Conservation (phyloP, 1,284 basidiomycete species). For the Pseudozyma pruni region DNA sequence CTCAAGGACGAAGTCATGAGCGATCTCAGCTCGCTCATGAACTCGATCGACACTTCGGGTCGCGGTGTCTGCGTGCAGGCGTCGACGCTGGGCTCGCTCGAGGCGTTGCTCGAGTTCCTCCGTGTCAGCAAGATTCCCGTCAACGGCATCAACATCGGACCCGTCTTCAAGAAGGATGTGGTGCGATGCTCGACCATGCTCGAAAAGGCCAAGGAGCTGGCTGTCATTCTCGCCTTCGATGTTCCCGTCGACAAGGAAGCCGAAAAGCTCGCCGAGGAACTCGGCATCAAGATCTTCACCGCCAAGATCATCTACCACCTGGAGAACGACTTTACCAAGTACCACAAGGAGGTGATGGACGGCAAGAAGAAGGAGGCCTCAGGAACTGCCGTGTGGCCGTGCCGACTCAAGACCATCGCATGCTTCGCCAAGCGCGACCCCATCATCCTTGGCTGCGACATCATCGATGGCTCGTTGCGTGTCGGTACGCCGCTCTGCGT, state of each 20-base stretch:
- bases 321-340: constrained; percentile 97
- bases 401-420: constrained; percentile 89
- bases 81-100: constrained; percentile 94
- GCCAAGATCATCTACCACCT: constrained; percentile 99
- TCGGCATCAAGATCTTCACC: constrained; percentile 94
- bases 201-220: constrained; percentile 94
- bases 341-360: constrained; percentile 90
- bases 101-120: constrained; percentile 96
- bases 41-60: constrained; percentile 93
- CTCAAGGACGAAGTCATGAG: constrained; percentile 96
- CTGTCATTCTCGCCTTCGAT: constrained; percentile 96
- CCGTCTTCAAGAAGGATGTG: constrained; percentile 94
- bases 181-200: constrained; percentile 94
- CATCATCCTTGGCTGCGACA: constrained; percentile 94
- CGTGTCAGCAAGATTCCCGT: constrained; percentile 91
- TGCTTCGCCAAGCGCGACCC: constrained; percentile 96
- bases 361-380: constrained; percentile 92
- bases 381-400: constrained; percentile 96
- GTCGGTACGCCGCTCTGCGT: constrained; percentile 96
- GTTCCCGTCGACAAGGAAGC: constrained; percentile 90
- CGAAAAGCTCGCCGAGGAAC: constrained; percentile 88
- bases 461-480: constrained; percentile 87
- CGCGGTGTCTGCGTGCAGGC: constrained; percentile 98
- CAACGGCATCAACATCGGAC: constrained; percentile 92
- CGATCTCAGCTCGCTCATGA: constrained; percentile 87